Percentiles rank a stretch among this genome's conserved stretches.
phyloP scores from a whole-genome alignment of 306 rosid genomes.

The Hippophae tibetana region DNA sequence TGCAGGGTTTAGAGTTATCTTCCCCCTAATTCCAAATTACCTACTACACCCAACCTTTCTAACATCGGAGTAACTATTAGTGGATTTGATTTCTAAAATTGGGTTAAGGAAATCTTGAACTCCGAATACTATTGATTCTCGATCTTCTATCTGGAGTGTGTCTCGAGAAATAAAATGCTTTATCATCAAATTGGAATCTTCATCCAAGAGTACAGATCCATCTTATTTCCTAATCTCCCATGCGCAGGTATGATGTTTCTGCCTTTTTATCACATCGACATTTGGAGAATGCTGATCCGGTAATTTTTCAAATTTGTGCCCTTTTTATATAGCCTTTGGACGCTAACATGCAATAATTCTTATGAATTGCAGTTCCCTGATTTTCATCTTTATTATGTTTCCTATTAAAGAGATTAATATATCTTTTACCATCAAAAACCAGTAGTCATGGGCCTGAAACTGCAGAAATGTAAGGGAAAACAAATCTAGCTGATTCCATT shows the following conservation, averaged over 20 bases:
- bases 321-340: background rate
- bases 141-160: background rate
- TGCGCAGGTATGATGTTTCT: constrained; percentile 79
- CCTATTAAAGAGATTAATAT: no score
- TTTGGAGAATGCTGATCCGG: constrained; percentile 83
- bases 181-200: background rate
- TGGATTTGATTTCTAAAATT: background rate
- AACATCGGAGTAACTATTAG: background rate
- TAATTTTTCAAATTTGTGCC: constrained; percentile 37
- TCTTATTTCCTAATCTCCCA: constrained; percentile 15
- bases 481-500: no score
- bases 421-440: no score
- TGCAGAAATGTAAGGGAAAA: no score
- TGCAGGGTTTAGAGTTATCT: background rate
- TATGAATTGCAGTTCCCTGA: background rate
- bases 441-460: no score
- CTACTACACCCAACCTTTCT: no score
- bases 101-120: background rate
- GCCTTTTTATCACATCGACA: constrained; percentile 72
- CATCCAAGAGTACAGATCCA: background rate
- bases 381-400: background rate
- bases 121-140: background rate
- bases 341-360: background rate
- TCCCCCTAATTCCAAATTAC: no score
- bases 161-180: background rate